These are phyloP conservation scores for Gymnopus androsaceus DNA, from an alignment of 1,284 basidiomycete genomes.

Conservation along the genomic window DNA sequence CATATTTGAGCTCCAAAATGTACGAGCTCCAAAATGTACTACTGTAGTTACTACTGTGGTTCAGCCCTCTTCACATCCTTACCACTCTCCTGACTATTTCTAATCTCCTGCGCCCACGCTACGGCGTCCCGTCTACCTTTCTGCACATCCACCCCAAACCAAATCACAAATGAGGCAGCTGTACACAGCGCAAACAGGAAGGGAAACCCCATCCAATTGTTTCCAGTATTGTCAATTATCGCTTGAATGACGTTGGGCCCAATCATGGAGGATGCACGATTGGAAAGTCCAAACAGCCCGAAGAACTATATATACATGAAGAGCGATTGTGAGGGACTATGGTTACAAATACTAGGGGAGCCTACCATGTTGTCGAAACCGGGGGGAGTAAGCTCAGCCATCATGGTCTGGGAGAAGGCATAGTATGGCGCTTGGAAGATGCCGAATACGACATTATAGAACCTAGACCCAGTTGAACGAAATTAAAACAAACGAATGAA, in stretches of 20 bases:
- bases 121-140: conserved; percentile 70
- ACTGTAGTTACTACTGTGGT: neutral
- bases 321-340: neutral
- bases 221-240: conserved; percentile 70
- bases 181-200: conserved; percentile 77
- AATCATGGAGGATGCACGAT: conserved; percentile 80
- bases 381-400: conserved; percentile 81
- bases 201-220: conserved; percentile 83
- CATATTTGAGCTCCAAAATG: neutral
- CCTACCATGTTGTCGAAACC: conserved; percentile 41
- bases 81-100: conserved; percentile 6
- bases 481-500: neutral
- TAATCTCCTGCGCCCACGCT: conserved; percentile 51
- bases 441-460: conserved; percentile 80
- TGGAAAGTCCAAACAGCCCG: conserved; percentile 80
- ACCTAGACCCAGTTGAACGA: conserved; percentile 41
- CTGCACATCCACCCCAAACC: conserved; percentile 72
- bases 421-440: conserved; percentile 88
- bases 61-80: neutral
- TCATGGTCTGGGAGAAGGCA: conserved; percentile 84
- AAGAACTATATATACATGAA: conserved; percentile 56
- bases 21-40: no score
- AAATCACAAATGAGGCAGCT: conserved; percentile 66
- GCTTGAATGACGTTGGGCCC: conserved; percentile 80
- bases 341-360: neutral